These are phyloP conservation scores for Seiridium unicorne DNA, from an alignment of 2,329 filamentous ascomycete genomes.

Conservation along the genomic window DNA sequence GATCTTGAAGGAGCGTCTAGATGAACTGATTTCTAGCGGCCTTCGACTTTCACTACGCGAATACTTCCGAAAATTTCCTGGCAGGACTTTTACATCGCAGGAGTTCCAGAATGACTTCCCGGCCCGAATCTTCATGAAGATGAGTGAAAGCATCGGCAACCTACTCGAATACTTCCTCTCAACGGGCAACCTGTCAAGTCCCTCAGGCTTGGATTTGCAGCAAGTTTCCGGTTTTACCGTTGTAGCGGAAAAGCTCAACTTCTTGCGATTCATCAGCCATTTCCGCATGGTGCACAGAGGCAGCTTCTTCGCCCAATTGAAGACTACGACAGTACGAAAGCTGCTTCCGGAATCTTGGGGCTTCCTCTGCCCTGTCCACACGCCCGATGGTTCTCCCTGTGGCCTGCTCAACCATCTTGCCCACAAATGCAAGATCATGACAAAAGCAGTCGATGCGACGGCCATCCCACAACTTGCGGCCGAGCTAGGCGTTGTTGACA, in stretches of 20 bases:
- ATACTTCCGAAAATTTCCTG: slow-evolving; percentile 52
- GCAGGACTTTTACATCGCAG: slow-evolving; percentile 73
- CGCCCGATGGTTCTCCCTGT: slow-evolving; percentile 92
- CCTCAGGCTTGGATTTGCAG: slow-evolving; percentile 89
- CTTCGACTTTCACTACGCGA: slow-evolving; percentile 55
- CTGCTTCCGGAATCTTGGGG: slow-evolving; percentile 96
- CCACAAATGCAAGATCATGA: slow-evolving; percentile 91
- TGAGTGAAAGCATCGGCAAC: slow-evolving; percentile 85
- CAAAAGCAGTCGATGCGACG: slow-evolving; percentile 70
- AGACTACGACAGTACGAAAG: slow-evolving; percentile 96
- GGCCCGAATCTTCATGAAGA: slow-evolving; percentile 71
- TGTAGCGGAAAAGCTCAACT: slow-evolving; percentile 98
- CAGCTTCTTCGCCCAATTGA: slow-evolving; percentile 96
- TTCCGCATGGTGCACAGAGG: slow-evolving; percentile 99
- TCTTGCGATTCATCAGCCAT: slow-evolving; percentile 96
- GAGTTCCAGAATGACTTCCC: slow-evolving; percentile 81
- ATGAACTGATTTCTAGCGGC: slow-evolving; percentile 72
- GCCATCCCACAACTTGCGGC: slow-evolving; percentile 70
- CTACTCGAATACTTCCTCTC: slow-evolving; percentile 93
- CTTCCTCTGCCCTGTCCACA: slow-evolving; percentile 95
- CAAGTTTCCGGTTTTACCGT: slow-evolving; percentile 95
- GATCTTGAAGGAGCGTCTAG: slow-evolving; percentile 91
- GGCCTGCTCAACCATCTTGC: slow-evolving; percentile 92
- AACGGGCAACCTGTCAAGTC: slow-evolving; percentile 89
- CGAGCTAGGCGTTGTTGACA: slow-evolving; percentile 75